These are phyloP conservation scores for Plasmodium reichenowi DNA, from an alignment of 169 alveolate genomes.

Conservation along the genomic window DNA sequence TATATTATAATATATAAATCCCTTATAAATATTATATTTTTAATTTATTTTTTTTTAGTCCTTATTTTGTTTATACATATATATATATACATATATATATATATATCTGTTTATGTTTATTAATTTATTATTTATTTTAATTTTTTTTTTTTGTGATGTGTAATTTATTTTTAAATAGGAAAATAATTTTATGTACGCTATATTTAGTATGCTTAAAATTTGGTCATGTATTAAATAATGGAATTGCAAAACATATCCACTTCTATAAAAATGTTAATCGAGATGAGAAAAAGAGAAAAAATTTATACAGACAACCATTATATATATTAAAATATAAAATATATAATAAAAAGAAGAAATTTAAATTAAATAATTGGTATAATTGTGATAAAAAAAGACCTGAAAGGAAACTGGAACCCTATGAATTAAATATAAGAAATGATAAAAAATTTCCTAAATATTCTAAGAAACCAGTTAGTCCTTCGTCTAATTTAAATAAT, in stretches of 20 bases:
- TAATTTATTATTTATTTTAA: no score
- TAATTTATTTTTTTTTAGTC: no score
- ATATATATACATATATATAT: not conserved
- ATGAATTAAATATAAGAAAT: slow-evolving; percentile 81
- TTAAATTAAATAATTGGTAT: slow-evolving; percentile 9
- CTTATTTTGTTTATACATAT: not conserved
- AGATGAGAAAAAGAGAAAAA: not conserved
- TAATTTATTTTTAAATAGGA: not conserved
- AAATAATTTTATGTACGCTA: not conserved
- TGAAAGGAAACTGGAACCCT: slow-evolving; percentile 81
- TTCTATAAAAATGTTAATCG: not conserved
- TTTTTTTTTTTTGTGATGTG: no score
- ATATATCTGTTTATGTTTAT: not conserved
- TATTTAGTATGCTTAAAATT: slow-evolving; percentile 10
- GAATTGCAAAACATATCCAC: not conserved
- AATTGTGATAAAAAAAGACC: slow-evolving; percentile 41
- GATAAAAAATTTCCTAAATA: slow-evolving; percentile 82
- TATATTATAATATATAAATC: no score
- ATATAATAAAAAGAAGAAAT: slow-evolving; percentile 19
- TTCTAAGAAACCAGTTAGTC: slow-evolving; percentile 84
- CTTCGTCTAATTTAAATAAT: slow-evolving; percentile 79
- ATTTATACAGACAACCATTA: slow-evolving; percentile 12
- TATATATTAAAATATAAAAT: slow-evolving; percentile 16
- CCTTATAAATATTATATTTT: no score
- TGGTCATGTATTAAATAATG: slow-evolving; percentile 5